Percentiles rank a stretch among this genome's conserved stretches.
Evolutionary conservation across 192 early-diverging fungal species (phyloP).

Genomic region (Linnemannia hyalina): DNA sequence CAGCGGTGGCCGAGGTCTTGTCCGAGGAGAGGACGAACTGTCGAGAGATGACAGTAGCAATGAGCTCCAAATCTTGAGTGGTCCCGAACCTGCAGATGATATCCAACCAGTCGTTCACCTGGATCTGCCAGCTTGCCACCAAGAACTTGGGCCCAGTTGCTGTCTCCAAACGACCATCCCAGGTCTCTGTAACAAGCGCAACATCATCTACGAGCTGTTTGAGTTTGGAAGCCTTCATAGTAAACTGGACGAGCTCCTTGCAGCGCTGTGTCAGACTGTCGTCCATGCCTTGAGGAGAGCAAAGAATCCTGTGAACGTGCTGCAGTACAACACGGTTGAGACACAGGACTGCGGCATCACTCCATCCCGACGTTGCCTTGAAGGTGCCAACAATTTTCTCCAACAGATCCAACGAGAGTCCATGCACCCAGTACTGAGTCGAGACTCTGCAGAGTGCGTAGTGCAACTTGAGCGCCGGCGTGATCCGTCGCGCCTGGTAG

Average conservation of each 20-base stretch:
- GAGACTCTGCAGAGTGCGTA: conserved; percentile 38
- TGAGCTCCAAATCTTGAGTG: conserved; percentile 33
- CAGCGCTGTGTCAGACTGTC: conserved; percentile 8
- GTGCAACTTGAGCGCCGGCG: conserved; percentile 36
- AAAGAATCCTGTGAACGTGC: conserved; percentile 39
- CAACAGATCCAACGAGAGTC: conserved; percentile 20
- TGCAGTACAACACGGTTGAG: conserved; percentile 47
- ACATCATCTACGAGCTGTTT: conserved; percentile 13
- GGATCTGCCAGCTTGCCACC: conserved; percentile 65
- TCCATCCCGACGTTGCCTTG: conserved; percentile 28
- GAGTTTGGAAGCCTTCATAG: conserved; percentile 39
- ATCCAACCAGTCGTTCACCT: conserved; percentile 67
- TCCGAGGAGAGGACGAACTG: conserved; percentile 27
- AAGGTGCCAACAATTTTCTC: conserved; percentile 14
- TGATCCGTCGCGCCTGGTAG: conserved; percentile 23
- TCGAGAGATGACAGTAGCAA: conserved; percentile 34
- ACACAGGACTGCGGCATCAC: conserved; percentile 25
- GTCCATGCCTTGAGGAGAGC: conserved; percentile 21
- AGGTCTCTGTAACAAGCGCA: background rate
- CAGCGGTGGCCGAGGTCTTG: background rate
- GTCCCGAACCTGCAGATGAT: conserved; percentile 54
- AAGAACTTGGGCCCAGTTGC: conserved; percentile 28
- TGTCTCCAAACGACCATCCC: conserved; percentile 33
- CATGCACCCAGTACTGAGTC: conserved; percentile 34
- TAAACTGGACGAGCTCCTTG: conserved; percentile 27